Percentiles rank a stretch among this genome's conserved stretches.
These are phyloP conservation scores for Puccinia triticina DNA, from an alignment of 1,284 basidiomycete species.

Conservation along the genomic window DNA sequence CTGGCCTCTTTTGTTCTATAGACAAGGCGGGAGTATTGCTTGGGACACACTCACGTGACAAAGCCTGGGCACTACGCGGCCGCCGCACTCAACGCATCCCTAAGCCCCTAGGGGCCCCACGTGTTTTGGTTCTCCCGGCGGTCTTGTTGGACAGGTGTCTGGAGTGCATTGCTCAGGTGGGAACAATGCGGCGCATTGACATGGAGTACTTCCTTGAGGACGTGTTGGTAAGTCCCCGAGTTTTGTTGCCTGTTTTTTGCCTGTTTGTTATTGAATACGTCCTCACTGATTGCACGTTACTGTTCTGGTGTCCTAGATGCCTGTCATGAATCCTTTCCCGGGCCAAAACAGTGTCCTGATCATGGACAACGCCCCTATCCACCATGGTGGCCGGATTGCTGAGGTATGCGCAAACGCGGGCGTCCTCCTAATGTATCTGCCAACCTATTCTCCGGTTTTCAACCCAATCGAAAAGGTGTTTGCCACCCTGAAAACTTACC, in stretches of 20 bases:
- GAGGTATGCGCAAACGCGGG: not conserved
- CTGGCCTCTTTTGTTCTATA: too few species aligned
- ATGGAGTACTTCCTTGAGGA: too few species aligned
- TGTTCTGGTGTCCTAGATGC: not conserved
- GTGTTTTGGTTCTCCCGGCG: not conserved
- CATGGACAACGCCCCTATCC: not conserved
- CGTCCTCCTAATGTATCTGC: not conserved
- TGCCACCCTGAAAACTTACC: not conserved
- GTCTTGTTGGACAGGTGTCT: not conserved
- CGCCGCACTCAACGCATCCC: too few species aligned
- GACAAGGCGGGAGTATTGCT: too few species aligned
- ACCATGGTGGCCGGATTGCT: not conserved
- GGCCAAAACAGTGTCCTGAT: not conserved
- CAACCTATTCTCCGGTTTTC: not conserved
- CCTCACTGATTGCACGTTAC: too few species aligned
- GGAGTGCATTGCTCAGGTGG: not conserved
- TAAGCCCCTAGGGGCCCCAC: not conserved
- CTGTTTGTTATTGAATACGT: not conserved
- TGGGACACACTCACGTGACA: too few species aligned
- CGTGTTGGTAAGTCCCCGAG: not conserved
- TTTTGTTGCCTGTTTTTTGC: too few species aligned
- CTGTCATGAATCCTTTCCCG: slow-evolving; percentile 17
- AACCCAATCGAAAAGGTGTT: not conserved
- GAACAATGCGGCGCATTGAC: too few species aligned
- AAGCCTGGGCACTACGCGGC: too few species aligned